Conservation (phyloP, 2,329 filamentous ascomycete genomes). For the Exophiala viscosa region DNA sequence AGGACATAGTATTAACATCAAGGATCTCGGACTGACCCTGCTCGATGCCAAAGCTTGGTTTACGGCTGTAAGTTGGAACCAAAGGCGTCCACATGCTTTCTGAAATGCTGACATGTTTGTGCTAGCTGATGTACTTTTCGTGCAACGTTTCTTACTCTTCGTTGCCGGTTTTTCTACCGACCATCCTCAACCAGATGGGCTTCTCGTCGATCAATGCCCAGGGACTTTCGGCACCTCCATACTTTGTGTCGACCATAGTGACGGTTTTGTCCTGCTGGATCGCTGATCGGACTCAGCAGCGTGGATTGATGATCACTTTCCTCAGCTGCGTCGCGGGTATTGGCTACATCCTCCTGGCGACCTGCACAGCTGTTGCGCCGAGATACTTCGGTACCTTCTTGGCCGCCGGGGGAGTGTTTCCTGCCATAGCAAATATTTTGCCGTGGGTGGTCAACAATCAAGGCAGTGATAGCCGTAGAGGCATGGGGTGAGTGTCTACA, state of each 20-base stretch:
- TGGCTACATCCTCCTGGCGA: conserved; percentile 64
- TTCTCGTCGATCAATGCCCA: conserved; percentile 65
- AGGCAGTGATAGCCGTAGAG: conserved; percentile 22
- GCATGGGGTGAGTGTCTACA: conserved; percentile 12
- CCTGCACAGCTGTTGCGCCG: conserved; percentile 48
- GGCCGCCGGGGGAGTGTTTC: conserved; percentile 61
- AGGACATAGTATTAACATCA: conserved; percentile 43
- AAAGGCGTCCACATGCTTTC: too few relatives aligned
- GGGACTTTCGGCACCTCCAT: conserved; percentile 68
- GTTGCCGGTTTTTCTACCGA: conserved; percentile 62
- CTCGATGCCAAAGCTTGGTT: conserved; percentile 49
- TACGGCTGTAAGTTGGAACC: conserved; percentile 35
- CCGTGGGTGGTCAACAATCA: conserved; percentile 58
- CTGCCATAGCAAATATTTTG: conserved; percentile 66
- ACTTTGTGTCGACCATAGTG: conserved; percentile 62
- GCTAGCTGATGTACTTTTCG: conserved; percentile 52
- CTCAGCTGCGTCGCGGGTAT: conserved; percentile 56
- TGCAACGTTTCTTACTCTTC: conserved; percentile 64
- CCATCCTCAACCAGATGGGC: conserved; percentile 63
- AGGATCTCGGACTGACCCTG: conserved; percentile 45
- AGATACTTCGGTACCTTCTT: conserved; percentile 54
- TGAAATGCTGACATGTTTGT: background rate
- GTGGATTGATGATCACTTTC: conserved; percentile 56
- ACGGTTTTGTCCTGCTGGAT: conserved; percentile 60
- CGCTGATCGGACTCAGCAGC: conserved; percentile 63